Evolutionary conservation across 1,139 yeast species (phyloP), one percentile per base, ranked within the genome.

Genomic region (Torulaspora pretoriensis): DNA sequence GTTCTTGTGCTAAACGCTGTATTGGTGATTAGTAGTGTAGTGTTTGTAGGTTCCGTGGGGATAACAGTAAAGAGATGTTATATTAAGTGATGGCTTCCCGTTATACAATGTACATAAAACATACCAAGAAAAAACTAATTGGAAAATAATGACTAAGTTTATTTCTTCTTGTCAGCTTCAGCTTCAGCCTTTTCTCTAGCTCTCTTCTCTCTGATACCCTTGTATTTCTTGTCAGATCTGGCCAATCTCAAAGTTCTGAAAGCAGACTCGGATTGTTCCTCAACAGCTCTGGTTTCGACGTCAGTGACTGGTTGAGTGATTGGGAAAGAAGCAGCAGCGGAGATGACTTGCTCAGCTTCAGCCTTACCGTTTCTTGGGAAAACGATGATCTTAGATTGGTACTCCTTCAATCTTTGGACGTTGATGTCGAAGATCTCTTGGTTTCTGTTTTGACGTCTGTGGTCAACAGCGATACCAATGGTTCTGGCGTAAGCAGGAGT

Each of bases 391-490:
- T 90, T 90, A 68, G 95, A 78, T 78, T 83, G 80, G 94, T 88
- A 94, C 75, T 88, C 96, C 78, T 87, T 78, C 74, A 92, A 84
- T 82, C 98, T 89, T 72, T 81, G 86, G 68, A 92, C 97, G 77
- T 92, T 92, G 68, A 81, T 77, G 71, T 90, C 95, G 67, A 89
- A 87, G 67, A 87, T 90, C 79, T 90, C 98, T 68, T 86, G 87
- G 67, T 92, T 83, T 80, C 87, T 89, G 96, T 92, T 94, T 73
- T 85, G 95, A 80, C 98, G 92, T 81, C 98, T 92, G 94, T 87
- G 96, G 81, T 92, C 98, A 69, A 92, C 98, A 65, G 98, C 87
- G 68, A 92, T 87, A 74, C 98, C 98, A 69, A 92, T 75, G 70
- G 97, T 84, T 83, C 95, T 88, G 70, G 98, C 98, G 78, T 88